Evolutionary conservation across 2,329 filamentous ascomycete species (phyloP), one percentile per base, ranked within the genome.

Genomic region (Calonectria crousiana): DNA sequence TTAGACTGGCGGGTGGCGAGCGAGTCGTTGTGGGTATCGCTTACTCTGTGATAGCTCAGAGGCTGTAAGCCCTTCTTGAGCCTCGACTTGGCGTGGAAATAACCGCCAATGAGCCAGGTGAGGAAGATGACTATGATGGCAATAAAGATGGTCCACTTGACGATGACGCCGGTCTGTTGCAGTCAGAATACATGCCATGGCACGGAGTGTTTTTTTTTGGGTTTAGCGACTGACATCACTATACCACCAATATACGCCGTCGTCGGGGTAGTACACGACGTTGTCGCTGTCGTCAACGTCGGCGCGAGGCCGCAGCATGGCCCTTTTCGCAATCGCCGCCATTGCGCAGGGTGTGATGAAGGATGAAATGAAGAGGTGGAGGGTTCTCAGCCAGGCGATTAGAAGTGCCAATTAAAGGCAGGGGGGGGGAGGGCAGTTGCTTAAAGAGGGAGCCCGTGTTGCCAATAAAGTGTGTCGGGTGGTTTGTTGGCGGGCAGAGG

Each of bases 131-230:
- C 73, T 78, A 94, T 86, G 77, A 96, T 82, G 75, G 87, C 85
- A 74, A 90, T 89, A 81, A 96, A 91, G 74, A 96, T 85, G 60
- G 89, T 88, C 91, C 94, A 96, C 84, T 95, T 94, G 79, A 95
- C 87, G 72, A 93, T 92, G 71, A 89, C 84, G 71, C 91, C 93
- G 44, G 88, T 89, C 92, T 94, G 74, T 20, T 56, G 74, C 69
- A 51, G 28, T 69, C 9, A 49, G 49, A 28, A 78, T 74, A 78
- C 53, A 72, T 65, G 23, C 69, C 18, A 13, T 13, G 26, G 38
- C 3, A 2, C 10, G 10, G 20, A 4, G 26, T 23, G 38, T 4
- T 44, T 44, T 41, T 26, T 26, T 5, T 20, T 13, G 16, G 26
- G 38, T 11, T n/a, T 28, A 4, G 62, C n/a, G 60, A 66, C 80